Evolutionary conservation across 2,329 filamentous ascomycete genomes (phyloP), one percentile per base, ranked within the genome.

Genomic region (Ophiocordyceps camponoti-rufipedis): DNA sequence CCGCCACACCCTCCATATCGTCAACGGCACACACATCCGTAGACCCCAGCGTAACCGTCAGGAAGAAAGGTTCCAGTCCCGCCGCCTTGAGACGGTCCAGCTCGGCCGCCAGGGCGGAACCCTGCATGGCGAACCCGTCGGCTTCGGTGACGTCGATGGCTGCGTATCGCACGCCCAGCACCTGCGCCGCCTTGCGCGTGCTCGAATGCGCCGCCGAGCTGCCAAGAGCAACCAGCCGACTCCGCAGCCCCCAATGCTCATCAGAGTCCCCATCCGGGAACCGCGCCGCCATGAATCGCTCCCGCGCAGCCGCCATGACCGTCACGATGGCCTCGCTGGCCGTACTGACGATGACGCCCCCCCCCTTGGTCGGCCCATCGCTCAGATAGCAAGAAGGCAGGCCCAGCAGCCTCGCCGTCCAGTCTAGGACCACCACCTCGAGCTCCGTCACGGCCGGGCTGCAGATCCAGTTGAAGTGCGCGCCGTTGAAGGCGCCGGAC

Each of bases 381-480:
- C 82, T 89, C 18, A 82, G 66, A 57, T 80, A 96, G 52, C 74
- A 81, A 11, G 72, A 63, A 0, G 89, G 87, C 23, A 96, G 67
- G 1, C 67, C 76, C 12, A 95, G 63, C 9, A 86, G 72, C 59
- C 82, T 76, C 14, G 82, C 85, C 4, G 95, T 67, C 88, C 89
- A 96, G 63, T 96, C 89, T 60, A 95, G 72, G 41, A 94, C 82
- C 23, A 95, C 73, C 0, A 88, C 94, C 69, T 96, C 89, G 43
- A 96, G 73, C 65, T 96, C 89, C 0, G 89, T 96, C 16, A 91
- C 81, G 7, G 84, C 87, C 1, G 89, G 89, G 6, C 81, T 87
- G 64, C 89, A 95, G 51, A 95, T 79, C 89, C 89, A 96, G 64
- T 96, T 96, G 71, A 96, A 96, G 38, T 86, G 86, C 1, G 89